Conservation (phyloP, 108 stramenopile genomes). For the Ochromonas danica region DNA sequence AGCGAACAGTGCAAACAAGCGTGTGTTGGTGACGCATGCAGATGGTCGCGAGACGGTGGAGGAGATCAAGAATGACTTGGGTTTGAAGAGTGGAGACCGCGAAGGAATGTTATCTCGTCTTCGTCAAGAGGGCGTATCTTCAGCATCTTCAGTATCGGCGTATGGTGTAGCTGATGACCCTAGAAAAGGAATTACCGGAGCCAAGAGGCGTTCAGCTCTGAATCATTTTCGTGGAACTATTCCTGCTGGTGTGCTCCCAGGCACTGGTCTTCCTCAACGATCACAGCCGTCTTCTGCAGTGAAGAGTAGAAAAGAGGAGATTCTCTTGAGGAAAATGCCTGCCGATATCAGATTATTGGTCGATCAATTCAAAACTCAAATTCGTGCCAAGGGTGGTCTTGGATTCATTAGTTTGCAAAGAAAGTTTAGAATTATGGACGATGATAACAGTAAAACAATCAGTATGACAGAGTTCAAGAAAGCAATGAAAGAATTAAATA, state of each 20-base stretch:
- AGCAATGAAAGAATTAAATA: constrained; percentile 54
- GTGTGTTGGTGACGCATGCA: constrained; percentile 34
- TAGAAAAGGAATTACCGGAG: not conserved
- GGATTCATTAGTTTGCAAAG: constrained; percentile 54
- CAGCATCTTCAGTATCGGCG: not conserved
- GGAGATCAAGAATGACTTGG: constrained; percentile 36
- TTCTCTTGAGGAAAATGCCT: not conserved
- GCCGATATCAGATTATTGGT: constrained; percentile 25
- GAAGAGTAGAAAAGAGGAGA: not conserved
- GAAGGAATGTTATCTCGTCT: not conserved
- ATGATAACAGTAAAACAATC: constrained; percentile 45
- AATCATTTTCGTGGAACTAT: constrained; percentile 3
- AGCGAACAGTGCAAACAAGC: not conserved
- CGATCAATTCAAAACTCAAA: constrained; percentile 17
- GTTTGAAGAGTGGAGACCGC: constrained; percentile 11
- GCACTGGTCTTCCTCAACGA: not conserved
- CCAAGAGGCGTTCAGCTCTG: not conserved
- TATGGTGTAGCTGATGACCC: not conserved
- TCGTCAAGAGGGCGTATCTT: not conserved
- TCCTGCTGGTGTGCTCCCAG: constrained; percentile 1
- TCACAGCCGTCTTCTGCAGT: not conserved
- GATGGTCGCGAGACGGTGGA: constrained; percentile 35
- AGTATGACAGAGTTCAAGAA: constrained; percentile 58
- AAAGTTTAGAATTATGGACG: constrained; percentile 59
- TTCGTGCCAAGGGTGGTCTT: constrained; percentile 13